A percentile compares a stretch with the other conserved stretches of the same genome.
Evolutionary conservation across 1,284 basidiomycete genomes (phyloP).

Genomic region (Ustilago trichophora): DNA sequence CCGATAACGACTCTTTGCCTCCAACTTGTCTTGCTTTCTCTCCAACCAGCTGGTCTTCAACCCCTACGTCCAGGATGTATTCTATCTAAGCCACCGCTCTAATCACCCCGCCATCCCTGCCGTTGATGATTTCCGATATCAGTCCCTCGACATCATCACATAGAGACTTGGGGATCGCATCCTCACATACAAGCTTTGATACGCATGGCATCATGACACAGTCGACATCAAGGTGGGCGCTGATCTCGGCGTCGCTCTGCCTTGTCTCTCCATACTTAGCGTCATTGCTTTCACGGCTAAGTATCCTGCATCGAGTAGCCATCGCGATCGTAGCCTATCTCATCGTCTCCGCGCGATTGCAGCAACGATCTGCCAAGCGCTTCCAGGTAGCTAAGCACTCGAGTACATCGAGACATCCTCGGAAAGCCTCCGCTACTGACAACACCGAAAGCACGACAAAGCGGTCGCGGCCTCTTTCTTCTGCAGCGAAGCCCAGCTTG

Average conservation of each 20-base stretch:
- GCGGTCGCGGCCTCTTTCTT: neutral
- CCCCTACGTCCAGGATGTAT: too few species aligned
- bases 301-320: neutral
- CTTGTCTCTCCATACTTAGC: conserved; percentile 3
- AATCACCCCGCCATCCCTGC: too few species aligned
- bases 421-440: too few species aligned
- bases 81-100: too few species aligned
- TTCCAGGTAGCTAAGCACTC: conserved; percentile 3
- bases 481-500: neutral
- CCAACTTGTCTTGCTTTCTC: too few species aligned
- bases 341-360: conserved; percentile 12
- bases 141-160: neutral
- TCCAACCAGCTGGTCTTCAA: too few species aligned
- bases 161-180: too few species aligned
- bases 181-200: too few species aligned
- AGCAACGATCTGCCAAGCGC: conserved; percentile 14
- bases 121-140: too few species aligned
- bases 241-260: conserved; percentile 2
- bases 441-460: too few species aligned
- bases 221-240: neutral
- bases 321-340: conserved; percentile 4
- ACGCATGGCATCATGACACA: neutral
- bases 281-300: conserved; percentile 5
- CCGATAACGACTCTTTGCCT: too few species aligned
- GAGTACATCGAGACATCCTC: too few species aligned